phyloP scores from a whole-genome alignment of 768 basidiomycete species.

The Tricholomella constricta region DNA sequence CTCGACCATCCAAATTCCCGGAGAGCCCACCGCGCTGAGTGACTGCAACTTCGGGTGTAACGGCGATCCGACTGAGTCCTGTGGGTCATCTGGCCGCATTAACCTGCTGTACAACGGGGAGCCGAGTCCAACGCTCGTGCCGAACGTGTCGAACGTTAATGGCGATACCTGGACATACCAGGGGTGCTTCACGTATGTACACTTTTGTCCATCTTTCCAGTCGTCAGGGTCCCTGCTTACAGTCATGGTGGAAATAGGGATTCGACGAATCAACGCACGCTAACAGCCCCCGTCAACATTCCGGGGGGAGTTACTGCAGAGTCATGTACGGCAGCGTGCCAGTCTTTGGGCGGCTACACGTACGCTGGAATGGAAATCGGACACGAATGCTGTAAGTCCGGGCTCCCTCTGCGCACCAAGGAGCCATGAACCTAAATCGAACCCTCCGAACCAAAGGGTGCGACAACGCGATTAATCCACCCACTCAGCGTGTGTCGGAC shows the following conservation, averaged over 20 bases:
- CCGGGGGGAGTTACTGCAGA: slow-evolving; percentile 48
- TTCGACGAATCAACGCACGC: slow-evolving; percentile 31
- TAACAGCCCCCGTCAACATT: slow-evolving; percentile 38
- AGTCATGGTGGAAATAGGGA: slow-evolving; percentile 29
- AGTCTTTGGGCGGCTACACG: slow-evolving; percentile 38
- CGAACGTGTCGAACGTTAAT: slow-evolving; percentile 38
- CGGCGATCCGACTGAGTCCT: slow-evolving; percentile 54
- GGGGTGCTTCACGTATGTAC: slow-evolving; percentile 62
- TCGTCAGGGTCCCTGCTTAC: neutral
- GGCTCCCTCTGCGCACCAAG: too few relatives aligned
- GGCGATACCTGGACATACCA: slow-evolving; percentile 52
- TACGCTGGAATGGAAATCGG: slow-evolving; percentile 49
- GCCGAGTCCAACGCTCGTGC: slow-evolving; percentile 49
- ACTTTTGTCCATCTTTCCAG: neutral
- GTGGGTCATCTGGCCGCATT: slow-evolving; percentile 53
- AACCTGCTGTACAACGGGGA: slow-evolving; percentile 59
- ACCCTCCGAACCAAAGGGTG: slow-evolving; percentile 39
- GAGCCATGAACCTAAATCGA: too few relatives aligned
- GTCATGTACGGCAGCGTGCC: slow-evolving; percentile 50
- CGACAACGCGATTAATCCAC: slow-evolving; percentile 32
- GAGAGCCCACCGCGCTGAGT: slow-evolving; percentile 40
- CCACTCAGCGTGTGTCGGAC: slow-evolving; percentile 40
- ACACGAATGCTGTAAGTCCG: slow-evolving; percentile 48
- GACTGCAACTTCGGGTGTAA: slow-evolving; percentile 57
- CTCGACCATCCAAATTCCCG: slow-evolving; percentile 52